phyloP scores from a whole-genome alignment of 2,329 filamentous ascomycete species.

The Phialophora tarda region DNA sequence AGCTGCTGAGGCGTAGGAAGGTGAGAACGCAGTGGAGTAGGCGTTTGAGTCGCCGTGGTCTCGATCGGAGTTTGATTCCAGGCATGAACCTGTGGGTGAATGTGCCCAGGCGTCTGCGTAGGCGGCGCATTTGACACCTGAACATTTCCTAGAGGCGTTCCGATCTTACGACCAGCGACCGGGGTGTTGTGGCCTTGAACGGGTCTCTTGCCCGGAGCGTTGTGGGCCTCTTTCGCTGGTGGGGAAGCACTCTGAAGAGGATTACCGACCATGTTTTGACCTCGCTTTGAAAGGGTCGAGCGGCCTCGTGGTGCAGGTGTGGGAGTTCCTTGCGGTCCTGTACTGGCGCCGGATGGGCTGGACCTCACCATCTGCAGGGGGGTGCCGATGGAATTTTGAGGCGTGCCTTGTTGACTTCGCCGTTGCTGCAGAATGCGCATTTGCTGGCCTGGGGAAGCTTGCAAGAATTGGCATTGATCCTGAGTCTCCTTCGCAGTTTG shows the following conservation, averaged over 20 bases:
- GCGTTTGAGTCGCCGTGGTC: background rate
- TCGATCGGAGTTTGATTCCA: background rate
- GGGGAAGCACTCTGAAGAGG: background rate
- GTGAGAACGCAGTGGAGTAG: background rate
- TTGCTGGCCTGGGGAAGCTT: background rate
- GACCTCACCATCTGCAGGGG: background rate
- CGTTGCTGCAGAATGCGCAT: background rate
- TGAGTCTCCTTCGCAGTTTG: background rate
- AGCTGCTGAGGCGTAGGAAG: slow-evolving; percentile 11
- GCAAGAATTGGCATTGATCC: background rate
- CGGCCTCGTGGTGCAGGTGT: slow-evolving; percentile 9
- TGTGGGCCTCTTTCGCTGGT: background rate
- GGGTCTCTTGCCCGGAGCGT: background rate
- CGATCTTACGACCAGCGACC: background rate
- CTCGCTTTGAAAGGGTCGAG: background rate
- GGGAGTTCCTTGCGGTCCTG: background rate
- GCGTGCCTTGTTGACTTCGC: background rate
- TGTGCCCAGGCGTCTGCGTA: background rate
- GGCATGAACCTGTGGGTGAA: background rate
- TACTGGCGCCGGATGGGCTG: background rate
- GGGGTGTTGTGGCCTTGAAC: background rate
- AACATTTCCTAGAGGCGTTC: background rate
- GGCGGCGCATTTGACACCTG: background rate
- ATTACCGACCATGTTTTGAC: background rate
- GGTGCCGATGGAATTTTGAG: background rate